Evolutionary conservation across 805 yeast genomes (phyloP).

Genomic region (Middelhovenomyces tepae): DNA sequence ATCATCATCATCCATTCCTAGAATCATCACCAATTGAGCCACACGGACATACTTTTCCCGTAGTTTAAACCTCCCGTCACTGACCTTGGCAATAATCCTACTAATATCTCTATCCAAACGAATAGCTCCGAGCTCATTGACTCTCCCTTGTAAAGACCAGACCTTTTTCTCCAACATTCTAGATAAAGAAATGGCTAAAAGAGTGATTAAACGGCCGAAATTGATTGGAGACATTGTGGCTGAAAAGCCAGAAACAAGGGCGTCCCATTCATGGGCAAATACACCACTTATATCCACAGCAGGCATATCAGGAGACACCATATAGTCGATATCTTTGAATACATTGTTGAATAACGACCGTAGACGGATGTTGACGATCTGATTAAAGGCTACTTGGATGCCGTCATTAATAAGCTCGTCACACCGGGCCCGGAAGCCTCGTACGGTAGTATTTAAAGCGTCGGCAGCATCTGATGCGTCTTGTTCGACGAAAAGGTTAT

Average conservation of each 20-base stretch:
- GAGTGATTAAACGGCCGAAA: conserved; percentile 39
- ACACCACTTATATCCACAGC: conserved; percentile 24
- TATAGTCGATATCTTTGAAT: conserved; percentile 34
- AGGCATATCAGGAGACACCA: conserved; percentile 21
- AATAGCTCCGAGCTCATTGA: conserved; percentile 77
- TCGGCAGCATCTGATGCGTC: conserved; percentile 16
- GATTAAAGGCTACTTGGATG: conserved; percentile 33
- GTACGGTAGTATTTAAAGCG: conserved; percentile 18
- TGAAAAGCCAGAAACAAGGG: conserved; percentile 54
- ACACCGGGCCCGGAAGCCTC: conserved; percentile 27
- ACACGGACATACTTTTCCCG: conserved; percentile 72
- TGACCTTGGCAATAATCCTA: conserved; percentile 57
- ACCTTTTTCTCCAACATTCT: conserved; percentile 55
- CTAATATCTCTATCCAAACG: conserved; percentile 77
- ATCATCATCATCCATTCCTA: conserved; percentile 71
- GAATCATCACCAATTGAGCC: conserved; percentile 73
- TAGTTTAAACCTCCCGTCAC: conserved; percentile 58
- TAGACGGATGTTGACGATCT: conserved; percentile 30
- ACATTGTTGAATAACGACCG: conserved; percentile 29
- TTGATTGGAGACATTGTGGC: conserved; percentile 47
- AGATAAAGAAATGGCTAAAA: conserved; percentile 48
- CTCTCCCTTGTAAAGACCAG: conserved; percentile 53
- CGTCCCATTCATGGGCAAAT: conserved; percentile 59
- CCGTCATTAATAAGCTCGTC: conserved; percentile 37
- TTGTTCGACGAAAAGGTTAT: conserved; percentile 20